Evolutionary conservation across 2,329 filamentous ascomycete genomes (phyloP), one percentile per base, ranked within the genome.

Genomic region (Ampelomyces quisqualis): DNA sequence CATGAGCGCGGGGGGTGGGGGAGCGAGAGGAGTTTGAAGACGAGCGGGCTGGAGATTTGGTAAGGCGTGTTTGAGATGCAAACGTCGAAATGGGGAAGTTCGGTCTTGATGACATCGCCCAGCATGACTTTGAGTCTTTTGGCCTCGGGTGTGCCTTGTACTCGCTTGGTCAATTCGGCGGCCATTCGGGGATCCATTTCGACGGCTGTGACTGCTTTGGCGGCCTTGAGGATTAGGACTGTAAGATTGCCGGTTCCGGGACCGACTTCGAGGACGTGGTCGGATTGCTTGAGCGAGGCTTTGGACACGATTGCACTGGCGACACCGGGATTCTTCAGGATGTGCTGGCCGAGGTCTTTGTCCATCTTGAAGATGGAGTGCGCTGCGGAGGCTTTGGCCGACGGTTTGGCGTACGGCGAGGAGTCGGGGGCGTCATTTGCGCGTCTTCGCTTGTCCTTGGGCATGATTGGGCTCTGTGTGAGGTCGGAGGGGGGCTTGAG

Each of bases 311-410:
- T 91, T 36, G 83, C 83, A 63, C 87, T 83, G 4, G 87, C 86
- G 34, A 94, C 86, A 60, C 87, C 86, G 1, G 88, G 88, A 68
- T 95, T 95, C 69, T 95, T 96, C 53, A 97, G 78, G 15, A 98
- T 93, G 69, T 97, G 89, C 65, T 87, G 83, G 58, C 91, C 90
- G 53, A 93, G 81, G 68, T 91, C 81, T 57, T 86, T 93, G 76
- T 95, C 95, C 82, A 96, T 95, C 69, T 94, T 95, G 81, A 97
- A 97, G 70, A 96, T 88, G 59, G 88, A 90, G 73, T 95, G 90
- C 28, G 75, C 74, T 5, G 74, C 71, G 26, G 70, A 68, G 15
- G 73, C 62, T 65, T 80, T 80, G 37, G 61, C 51, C 3, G 70
- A 65, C 3, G 71, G 65, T 34, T 71, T 72, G 2, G 70, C 58